These are phyloP conservation scores for Paecilomyces formosus DNA, from an alignment of 2,329 filamentous ascomycete genomes.

Conservation along the genomic window DNA sequence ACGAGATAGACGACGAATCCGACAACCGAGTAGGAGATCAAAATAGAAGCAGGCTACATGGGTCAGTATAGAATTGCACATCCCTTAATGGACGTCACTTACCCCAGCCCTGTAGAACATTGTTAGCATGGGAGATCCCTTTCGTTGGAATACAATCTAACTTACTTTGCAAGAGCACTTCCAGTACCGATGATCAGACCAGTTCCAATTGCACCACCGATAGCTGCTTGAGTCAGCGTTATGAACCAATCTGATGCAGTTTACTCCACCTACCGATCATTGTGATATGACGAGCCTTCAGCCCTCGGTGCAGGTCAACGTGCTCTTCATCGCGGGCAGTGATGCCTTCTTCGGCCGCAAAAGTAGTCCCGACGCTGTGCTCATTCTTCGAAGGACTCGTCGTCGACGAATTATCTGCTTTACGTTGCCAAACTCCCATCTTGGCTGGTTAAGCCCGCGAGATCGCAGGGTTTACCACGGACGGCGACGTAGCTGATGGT, in stretches of 20 bases:
- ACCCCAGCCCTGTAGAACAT: conserved; percentile 24
- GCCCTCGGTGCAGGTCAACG: conserved; percentile 33
- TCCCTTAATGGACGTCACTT: conserved; percentile 11
- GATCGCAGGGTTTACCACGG: neutral
- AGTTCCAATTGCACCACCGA: conserved; percentile 37
- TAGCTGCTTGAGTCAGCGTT: conserved; percentile 18
- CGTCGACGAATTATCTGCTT: neutral
- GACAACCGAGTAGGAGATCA: conserved; percentile 38
- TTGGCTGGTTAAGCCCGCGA: neutral
- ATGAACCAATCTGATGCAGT: neutral
- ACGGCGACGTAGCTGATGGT: neutral
- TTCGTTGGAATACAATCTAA: neutral
- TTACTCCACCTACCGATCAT: conserved; percentile 29
- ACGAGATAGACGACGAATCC: conserved; percentile 65
- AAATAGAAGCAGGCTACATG: conserved; percentile 29
- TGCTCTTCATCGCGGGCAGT: conserved; percentile 16
- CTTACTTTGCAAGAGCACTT: conserved; percentile 28
- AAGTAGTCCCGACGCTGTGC: conserved; percentile 9
- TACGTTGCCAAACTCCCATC: neutral
- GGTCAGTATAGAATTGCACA: conserved; percentile 3
- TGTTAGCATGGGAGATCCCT: neutral
- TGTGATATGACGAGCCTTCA: conserved; percentile 33
- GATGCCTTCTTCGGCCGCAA: conserved; percentile 14
- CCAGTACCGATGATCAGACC: conserved; percentile 36
- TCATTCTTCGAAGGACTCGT: conserved; percentile 8